Conservation (phyloP, 2,329 filamentous ascomycete genomes). For the Cadophora sp. region DNA sequence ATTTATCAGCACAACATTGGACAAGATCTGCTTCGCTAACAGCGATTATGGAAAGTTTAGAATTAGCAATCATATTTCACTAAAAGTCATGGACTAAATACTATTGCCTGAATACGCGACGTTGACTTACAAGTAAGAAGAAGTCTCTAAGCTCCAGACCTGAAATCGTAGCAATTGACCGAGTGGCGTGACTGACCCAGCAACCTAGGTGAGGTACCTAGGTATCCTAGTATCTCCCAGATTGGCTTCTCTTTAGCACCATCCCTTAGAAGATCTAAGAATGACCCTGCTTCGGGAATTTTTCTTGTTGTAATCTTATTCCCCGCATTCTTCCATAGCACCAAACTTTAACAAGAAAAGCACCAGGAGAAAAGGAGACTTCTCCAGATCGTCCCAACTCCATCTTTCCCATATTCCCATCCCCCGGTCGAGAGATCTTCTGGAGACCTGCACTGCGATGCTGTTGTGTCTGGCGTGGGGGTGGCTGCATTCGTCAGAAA, state of each 20-base stretch:
- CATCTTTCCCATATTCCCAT: neutral
- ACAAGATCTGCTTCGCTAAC: too few species aligned
- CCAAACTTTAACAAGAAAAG: neutral
- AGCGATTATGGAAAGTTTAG: too few species aligned
- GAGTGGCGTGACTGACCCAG: neutral
- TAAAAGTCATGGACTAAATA: too few species aligned
- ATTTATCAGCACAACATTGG: too few species aligned
- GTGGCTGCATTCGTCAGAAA: neutral
- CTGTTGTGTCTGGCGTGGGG: neutral
- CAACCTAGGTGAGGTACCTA: too few species aligned
- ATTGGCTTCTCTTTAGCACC: neutral
- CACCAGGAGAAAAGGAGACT: neutral
- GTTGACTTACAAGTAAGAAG: too few species aligned
- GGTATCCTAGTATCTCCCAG: neutral
- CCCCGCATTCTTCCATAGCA: neutral
- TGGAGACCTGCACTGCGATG: neutral
- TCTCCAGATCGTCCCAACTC: neutral
- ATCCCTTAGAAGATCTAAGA: neutral
- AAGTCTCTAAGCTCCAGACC: too few species aligned
- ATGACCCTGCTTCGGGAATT: neutral
- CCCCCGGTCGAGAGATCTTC: conserved; percentile 5
- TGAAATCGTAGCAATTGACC: too few species aligned
- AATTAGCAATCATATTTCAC: too few species aligned
- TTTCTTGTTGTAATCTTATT: neutral
- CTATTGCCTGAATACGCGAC: too few species aligned